Evolutionary conservation across 2,329 filamentous ascomycete genomes (phyloP).

Genomic region (Thermothelomyces thermophilus): DNA sequence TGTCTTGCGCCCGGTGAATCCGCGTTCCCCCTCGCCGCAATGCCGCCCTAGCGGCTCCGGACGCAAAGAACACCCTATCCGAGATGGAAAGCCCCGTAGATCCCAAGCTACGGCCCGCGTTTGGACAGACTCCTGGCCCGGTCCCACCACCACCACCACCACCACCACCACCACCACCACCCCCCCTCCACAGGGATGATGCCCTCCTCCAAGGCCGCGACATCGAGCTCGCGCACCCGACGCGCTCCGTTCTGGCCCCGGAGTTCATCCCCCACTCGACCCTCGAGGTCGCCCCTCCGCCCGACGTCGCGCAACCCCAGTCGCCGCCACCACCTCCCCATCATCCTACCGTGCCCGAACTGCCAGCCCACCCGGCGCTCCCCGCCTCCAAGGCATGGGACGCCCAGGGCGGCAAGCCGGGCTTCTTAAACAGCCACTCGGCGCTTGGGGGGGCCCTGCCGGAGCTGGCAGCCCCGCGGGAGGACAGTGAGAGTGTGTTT

Average conservation of each 20-base stretch:
- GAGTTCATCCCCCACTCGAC: conserved; percentile 2
- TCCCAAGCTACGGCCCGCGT: not conserved
- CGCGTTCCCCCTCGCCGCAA: not conserved
- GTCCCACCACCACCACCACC: not conserved
- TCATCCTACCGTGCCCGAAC: not conserved
- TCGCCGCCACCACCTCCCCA: not conserved
- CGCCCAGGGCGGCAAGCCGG: not conserved
- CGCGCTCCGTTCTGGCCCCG: not conserved
- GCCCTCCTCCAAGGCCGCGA: conserved; percentile 12
- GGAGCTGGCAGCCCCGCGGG: not conserved
- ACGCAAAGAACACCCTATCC: not conserved
- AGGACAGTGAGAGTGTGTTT: conserved; percentile 3
- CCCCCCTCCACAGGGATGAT: not conserved
- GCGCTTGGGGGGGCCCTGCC: not conserved
- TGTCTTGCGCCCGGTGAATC: not conserved
- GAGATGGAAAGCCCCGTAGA: not conserved
- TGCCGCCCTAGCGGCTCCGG: not conserved
- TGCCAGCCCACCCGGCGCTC: not conserved
- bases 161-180: not conserved
- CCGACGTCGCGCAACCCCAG: not conserved
- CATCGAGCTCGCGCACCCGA: conserved; percentile 13
- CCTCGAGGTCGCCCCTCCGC: conserved; percentile 1
- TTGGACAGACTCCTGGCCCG: too few species aligned
- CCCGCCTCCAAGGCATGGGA: not conserved
- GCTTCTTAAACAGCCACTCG: not conserved